Conservation (phyloP, 441 rosid species). For the Croton setiger region DNA sequence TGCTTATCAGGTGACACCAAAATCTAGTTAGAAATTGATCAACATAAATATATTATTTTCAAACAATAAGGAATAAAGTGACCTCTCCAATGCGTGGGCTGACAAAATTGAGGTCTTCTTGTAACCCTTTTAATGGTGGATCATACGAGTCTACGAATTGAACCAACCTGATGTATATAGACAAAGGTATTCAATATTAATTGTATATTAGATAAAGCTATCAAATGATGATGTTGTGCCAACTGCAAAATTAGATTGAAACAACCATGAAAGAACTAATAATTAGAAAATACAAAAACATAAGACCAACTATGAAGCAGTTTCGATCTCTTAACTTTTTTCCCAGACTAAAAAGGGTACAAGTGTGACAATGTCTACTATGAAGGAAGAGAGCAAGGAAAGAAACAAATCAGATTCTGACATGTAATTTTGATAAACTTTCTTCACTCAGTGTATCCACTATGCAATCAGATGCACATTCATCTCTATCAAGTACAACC, state of each 20-base stretch:
- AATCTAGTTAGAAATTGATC: not conserved
- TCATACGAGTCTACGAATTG: conserved; percentile 96
- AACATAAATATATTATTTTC: not conserved
- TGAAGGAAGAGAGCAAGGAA: not conserved
- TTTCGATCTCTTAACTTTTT: not conserved
- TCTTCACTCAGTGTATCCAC: not conserved
- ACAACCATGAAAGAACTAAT: conserved; percentile 2
- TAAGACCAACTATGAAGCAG: not conserved
- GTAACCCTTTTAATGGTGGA: conserved; percentile 97
- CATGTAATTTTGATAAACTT: not conserved
- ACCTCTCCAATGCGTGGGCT: conserved; percentile 99
- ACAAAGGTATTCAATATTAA: conserved; percentile 4
- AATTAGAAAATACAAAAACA: not conserved
- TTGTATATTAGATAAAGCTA: not conserved
- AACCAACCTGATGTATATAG: conserved; percentile 69
- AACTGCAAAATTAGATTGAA: conserved; percentile 10
- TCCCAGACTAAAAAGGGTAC: not conserved
- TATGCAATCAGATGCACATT: not conserved
- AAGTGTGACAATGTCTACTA: not conserved
- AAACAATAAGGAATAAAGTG: conserved; percentile 20
- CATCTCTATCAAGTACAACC: not conserved
- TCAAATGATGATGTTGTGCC: not conserved
- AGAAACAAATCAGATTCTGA: not conserved
- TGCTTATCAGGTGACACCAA: not conserved
- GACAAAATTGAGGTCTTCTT: conserved; percentile 97